Conservation (phyloP, 345 rosid genomes). For the Corchorus capsularis region DNA sequence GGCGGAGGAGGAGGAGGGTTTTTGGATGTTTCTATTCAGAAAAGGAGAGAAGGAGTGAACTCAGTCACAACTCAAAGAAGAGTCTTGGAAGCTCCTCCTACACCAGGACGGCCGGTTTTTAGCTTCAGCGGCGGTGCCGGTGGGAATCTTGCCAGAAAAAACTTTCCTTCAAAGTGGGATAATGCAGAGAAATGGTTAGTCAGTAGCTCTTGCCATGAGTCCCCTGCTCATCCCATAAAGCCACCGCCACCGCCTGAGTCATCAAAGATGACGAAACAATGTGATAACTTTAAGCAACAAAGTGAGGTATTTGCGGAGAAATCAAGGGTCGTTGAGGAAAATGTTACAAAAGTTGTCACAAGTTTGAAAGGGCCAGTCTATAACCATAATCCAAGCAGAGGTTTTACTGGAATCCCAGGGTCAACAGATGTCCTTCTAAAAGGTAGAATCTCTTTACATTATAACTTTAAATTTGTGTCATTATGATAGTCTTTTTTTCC, state of each 20-base stretch:
- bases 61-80: slow-evolving; percentile 45
- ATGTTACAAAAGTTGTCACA: slow-evolving; percentile 37
- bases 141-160: slow-evolving; percentile 54
- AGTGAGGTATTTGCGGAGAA: slow-evolving; percentile 61
- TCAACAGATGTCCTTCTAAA: slow-evolving; percentile 57
- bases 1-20: slow-evolving; percentile 42
- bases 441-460: slow-evolving; percentile 42
- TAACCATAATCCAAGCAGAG: slow-evolving; percentile 29
- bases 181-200: slow-evolving; percentile 95
- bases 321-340: slow-evolving; percentile 59
- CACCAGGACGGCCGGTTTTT: slow-evolving; percentile 85
- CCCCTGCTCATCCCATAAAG: slow-evolving; percentile 66
- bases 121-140: slow-evolving; percentile 42
- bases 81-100: slow-evolving; percentile 60
- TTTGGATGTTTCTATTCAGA: slow-evolving; percentile 47
- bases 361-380: slow-evolving; percentile 36
- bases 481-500: slow-evolving; percentile 19
- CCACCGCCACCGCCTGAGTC: slow-evolving; percentile 32
- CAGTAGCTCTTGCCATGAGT: slow-evolving; percentile 54
- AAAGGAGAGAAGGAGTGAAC: slow-evolving; percentile 58
- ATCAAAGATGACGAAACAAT: slow-evolving; percentile 38
- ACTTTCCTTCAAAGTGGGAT: slow-evolving; percentile 93
- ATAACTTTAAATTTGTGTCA: slow-evolving; percentile 18
- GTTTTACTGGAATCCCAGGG: slow-evolving; percentile 48
- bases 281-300: slow-evolving; percentile 40